Evolutionary conservation across 2,329 filamentous ascomycete species (phyloP).

Genomic region (Colletotrichum acutatum): DNA sequence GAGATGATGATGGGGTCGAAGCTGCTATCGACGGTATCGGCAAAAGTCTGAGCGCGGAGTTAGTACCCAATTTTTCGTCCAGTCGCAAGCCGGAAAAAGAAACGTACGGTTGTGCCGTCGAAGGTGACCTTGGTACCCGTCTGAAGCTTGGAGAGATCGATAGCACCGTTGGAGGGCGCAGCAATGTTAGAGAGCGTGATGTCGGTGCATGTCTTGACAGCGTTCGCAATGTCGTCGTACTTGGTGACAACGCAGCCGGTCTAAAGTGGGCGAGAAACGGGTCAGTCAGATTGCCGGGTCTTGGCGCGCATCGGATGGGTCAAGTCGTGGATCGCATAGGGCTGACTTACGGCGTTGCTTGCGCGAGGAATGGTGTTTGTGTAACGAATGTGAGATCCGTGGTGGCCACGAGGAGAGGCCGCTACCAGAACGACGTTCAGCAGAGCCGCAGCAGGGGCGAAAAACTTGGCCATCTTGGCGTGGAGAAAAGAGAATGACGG

Average conservation of each 20-base stretch:
- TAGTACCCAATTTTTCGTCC: background rate
- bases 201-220: constrained; percentile 20
- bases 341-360: constrained; percentile 10
- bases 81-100: no score
- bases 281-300: background rate
- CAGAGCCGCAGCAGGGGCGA: constrained; percentile 22
- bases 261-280: background rate
- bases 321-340: background rate
- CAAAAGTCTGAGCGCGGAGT: constrained; percentile 19
- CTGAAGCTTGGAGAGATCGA: constrained; percentile 26
- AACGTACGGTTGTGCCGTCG: constrained; percentile 21
- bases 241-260: constrained; percentile 17
- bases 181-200: constrained; percentile 32
- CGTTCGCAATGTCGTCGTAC: constrained; percentile 21
- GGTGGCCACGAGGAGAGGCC: constrained; percentile 4
- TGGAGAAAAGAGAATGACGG: background rate
- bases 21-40: background rate
- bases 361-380: background rate
- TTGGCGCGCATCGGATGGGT: background rate
- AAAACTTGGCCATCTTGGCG: constrained; percentile 30
- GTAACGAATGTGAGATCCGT: background rate
- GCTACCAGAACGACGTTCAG: constrained; percentile 22
- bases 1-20: constrained; percentile 33
- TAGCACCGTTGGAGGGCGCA: constrained; percentile 14
- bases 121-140: constrained; percentile 22